Evolutionary conservation across 257 asterid species (phyloP).

Genomic region (Striga asiatica): DNA sequence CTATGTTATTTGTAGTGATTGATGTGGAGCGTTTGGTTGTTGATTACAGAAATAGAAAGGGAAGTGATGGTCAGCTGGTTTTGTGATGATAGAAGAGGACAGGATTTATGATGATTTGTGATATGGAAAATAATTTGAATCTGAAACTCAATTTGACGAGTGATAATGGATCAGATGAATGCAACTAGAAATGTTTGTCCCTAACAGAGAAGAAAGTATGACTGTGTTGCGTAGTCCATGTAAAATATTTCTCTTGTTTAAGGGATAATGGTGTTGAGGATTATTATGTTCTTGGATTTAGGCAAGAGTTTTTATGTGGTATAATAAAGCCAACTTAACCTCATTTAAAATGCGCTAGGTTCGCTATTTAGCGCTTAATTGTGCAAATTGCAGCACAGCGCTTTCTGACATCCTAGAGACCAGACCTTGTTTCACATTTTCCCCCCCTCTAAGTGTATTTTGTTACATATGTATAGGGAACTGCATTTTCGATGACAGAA

Average conservation of each 20-base stretch:
- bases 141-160: neutral
- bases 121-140: constrained; percentile 1
- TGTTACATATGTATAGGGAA: constrained; percentile 53
- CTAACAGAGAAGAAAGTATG: neutral
- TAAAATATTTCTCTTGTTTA: neutral
- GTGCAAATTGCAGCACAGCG: neutral
- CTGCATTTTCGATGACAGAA: constrained; percentile 92
- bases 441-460: too few species aligned
- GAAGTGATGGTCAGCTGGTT: neutral
- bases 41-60: constrained; percentile 11
- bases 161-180: neutral
- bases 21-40: constrained; percentile 1
- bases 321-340: constrained; percentile 6
- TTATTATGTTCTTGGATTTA: neutral
- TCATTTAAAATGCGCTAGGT: neutral
- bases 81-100: too few species aligned
- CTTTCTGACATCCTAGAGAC: neutral
- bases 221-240: neutral
- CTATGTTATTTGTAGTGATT: constrained; percentile 9
- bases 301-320: too few species aligned
- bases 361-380: neutral
- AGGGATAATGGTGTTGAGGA: neutral
- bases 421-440: constrained; percentile 8
- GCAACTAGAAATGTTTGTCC: neutral
- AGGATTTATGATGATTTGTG: too few species aligned